phyloP scores from a whole-genome alignment of 352 stramenopile species.

The Saprolegnia diclina region DNA sequence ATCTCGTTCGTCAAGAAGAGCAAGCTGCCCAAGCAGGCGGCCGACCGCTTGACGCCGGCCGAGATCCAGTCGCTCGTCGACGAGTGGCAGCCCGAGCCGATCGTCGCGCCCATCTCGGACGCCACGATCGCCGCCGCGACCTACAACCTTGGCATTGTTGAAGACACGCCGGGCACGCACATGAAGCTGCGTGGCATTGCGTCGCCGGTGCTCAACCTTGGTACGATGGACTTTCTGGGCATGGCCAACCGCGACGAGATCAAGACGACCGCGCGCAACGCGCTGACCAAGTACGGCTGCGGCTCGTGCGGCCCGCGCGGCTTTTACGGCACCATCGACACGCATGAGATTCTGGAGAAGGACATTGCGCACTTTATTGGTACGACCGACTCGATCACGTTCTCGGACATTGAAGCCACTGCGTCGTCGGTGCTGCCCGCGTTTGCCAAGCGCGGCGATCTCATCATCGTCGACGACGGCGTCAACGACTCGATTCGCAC shows the following conservation, averaged over 20 bases:
- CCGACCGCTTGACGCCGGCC: conserved; percentile 62
- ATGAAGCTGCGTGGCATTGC: conserved; percentile 70
- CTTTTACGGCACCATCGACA: conserved; percentile 98
- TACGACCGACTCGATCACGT: conserved; percentile 93
- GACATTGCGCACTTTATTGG: conserved; percentile 88
- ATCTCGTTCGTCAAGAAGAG: conserved; percentile 87
- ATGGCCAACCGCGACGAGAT: conserved; percentile 80
- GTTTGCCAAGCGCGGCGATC: conserved; percentile 96
- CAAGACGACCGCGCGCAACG: conserved; percentile 80
- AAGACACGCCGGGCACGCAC: conserved; percentile 71
- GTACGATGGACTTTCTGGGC: conserved; percentile 95
- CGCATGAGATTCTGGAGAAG: conserved; percentile 87
- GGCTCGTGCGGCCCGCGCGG: conserved; percentile 95
- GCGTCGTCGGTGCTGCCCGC: conserved; percentile 92
- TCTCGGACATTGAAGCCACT: conserved; percentile 95
- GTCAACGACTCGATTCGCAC: conserved; percentile 93
- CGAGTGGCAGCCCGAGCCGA: conserved; percentile 84
- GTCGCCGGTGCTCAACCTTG: conserved; percentile 90
- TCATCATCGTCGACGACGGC: conserved; percentile 95
- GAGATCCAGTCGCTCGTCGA: conserved; percentile 90
- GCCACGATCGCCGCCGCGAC: conserved; percentile 36
- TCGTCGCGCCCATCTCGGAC: conserved; percentile 52
- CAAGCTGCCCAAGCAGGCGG: conserved; percentile 42
- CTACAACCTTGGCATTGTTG: conserved; percentile 65
- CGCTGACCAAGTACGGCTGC: conserved; percentile 95